phyloP scores from a whole-genome alignment of 2,329 filamentous ascomycete species.

The Ceratocystiopsis minuta region DNA sequence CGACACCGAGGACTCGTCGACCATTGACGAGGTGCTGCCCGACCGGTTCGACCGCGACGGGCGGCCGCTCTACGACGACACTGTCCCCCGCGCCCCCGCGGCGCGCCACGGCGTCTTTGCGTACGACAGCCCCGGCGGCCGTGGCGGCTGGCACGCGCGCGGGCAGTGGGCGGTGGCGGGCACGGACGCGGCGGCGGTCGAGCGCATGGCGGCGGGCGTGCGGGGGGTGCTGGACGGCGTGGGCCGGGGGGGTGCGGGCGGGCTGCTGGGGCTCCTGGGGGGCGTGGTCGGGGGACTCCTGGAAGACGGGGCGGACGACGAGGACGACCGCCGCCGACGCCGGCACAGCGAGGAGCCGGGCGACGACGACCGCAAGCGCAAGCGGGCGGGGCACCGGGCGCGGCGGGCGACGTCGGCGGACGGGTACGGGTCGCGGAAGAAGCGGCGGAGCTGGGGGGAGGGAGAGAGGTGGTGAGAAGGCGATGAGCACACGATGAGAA shows the following conservation, averaged over 20 bases:
- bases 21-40: constrained; percentile 24
- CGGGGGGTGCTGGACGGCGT: constrained; percentile 15
- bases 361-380: too few relatives aligned
- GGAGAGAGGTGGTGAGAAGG: too few relatives aligned
- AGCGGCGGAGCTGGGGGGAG: too few relatives aligned
- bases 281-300: constrained; percentile 6
- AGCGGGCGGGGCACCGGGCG: too few relatives aligned
- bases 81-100: constrained; percentile 7
- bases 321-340: too few relatives aligned
- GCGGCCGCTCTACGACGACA: constrained; percentile 18
- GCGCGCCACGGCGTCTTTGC: constrained; percentile 25
- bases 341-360: too few relatives aligned
- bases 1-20: constrained; percentile 12
- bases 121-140: constrained; percentile 14
- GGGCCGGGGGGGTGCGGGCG: constrained; percentile 6
- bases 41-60: constrained; percentile 29
- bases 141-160: constrained; percentile 18
- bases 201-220: constrained; percentile 15
- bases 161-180: constrained; percentile 28
- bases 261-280: constrained; percentile 14
- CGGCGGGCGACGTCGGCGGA: too few relatives aligned
- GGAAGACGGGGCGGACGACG: not conserved
- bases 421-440: too few relatives aligned
- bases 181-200: constrained; percentile 23
- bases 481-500: too few relatives aligned